Evolutionary conservation across 2,329 filamentous ascomycete species (phyloP).

Genomic region (Periconia digitata): DNA sequence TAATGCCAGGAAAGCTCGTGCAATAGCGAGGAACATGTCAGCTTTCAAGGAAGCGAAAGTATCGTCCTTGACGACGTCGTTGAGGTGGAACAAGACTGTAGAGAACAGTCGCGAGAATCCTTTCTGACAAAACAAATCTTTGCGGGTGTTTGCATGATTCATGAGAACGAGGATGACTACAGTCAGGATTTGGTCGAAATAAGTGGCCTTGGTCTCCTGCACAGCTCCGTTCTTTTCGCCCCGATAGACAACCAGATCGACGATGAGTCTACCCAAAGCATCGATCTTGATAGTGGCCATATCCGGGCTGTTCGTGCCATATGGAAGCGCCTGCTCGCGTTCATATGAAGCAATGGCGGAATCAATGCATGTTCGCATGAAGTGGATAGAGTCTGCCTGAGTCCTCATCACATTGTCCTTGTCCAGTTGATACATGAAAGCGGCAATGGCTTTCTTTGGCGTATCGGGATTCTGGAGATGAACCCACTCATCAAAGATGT

Average conservation of each 20-base stretch:
- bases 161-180: conserved; percentile 80
- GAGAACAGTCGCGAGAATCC: conserved; percentile 92
- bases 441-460: conserved; percentile 68
- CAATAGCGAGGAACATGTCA: conserved; percentile 73
- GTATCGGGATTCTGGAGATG: conserved; percentile 76
- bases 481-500: conserved; percentile 95
- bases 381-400: conserved; percentile 75
- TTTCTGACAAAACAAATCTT: conserved; percentile 80
- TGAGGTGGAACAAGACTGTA: conserved; percentile 76
- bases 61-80: conserved; percentile 55
- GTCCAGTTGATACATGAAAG: conserved; percentile 85
- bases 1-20: conserved; percentile 69
- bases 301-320: conserved; percentile 59
- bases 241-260: conserved; percentile 73
- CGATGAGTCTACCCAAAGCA: conserved; percentile 78
- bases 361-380: conserved; percentile 81
- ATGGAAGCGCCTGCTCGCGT: conserved; percentile 62
- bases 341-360: conserved; percentile 78
- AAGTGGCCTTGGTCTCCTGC: conserved; percentile 65
- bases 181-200: conserved; percentile 76
- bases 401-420: conserved; percentile 70
- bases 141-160: conserved; percentile 78
- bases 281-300: conserved; percentile 69
- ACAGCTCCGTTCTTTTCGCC: conserved; percentile 60
- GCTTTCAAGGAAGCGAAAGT: conserved; percentile 56